Evolutionary conservation across 441 rosid species (phyloP), one percentile per base, ranked within the genome.

Genomic region (Brassica hybrid): DNA sequence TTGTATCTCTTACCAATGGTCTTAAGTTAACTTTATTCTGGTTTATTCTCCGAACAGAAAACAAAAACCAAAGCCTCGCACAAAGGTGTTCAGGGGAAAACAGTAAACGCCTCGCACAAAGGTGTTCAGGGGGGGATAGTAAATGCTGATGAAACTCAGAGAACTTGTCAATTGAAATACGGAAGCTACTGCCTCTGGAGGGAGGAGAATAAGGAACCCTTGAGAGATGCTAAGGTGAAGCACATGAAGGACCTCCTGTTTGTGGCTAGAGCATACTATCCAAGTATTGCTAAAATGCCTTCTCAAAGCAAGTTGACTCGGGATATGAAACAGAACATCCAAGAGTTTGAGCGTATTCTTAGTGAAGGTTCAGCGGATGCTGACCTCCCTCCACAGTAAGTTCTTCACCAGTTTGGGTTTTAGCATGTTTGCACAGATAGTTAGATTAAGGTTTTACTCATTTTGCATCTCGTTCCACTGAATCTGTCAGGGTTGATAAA

Each of bases 101-200:
- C n/a, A n/a, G n/a, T n/a, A n/a, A n/a, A n/a, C n/a, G n/a, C 67
- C 75, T 74, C 73, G 14, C 9, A 27, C 43, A 74, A 74, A 70
- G 79, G 52, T 18, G 66, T 58, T 65, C 69, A 79, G 71, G 19
- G 65, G 64, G 79, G 57, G 18, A 79, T 72, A 74, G 83, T 67
- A 64, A 71, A 10, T 57, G 78, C 73, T 72, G 89, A 87, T 78
- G 90, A 83, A 76, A 83, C 71, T 81, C 84, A 74, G 75, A 85
- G 80, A 73, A 76, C 69, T 57, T 96, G 99, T 80, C 97, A 96
- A 83, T 60, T 83, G 76, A 86, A 83, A 84, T 92, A 85, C 82
- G 97, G 99, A 66, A 90, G 97, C 85, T 94, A 94, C 85, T 94
- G 99, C 86, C 85, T 85, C 70, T 94, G 99, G 99, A 89, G 86